Evolutionary conservation across 345 rosid genomes (phyloP).

Genomic region (Pistacia integerrima): DNA sequence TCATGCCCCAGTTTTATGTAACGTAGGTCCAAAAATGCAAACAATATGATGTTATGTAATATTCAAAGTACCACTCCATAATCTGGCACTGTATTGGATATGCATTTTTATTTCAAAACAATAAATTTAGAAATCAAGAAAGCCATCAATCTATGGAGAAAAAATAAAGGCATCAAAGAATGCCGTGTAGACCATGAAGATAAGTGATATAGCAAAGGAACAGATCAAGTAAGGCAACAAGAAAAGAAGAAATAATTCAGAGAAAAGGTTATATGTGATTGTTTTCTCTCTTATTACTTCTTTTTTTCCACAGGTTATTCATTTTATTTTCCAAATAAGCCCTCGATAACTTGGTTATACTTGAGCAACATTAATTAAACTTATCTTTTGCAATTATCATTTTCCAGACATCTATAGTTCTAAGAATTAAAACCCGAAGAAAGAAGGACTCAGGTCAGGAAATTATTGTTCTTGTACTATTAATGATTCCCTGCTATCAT

Average conservation of each 20-base stretch:
- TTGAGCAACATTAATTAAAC: background rate
- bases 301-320: background rate
- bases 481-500: background rate
- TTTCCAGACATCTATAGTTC: background rate
- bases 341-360: background rate
- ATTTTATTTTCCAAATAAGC: background rate
- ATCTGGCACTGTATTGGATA: background rate
- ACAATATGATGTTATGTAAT: background rate
- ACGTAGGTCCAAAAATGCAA: background rate
- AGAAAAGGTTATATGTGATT: background rate
- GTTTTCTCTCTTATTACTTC: background rate
- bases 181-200: background rate
- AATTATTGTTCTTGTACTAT: background rate
- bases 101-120: background rate
- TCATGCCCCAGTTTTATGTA: background rate
- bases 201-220: background rate
- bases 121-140: background rate
- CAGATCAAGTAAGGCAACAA: background rate
- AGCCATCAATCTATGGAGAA: background rate
- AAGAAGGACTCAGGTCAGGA: constrained; percentile 2
- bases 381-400: constrained; percentile 1
- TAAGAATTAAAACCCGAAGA: background rate
- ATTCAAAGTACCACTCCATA: background rate
- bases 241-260: background rate
- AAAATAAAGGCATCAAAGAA: background rate